These are phyloP conservation scores for Ascochyta rabiei DNA, from an alignment of 2,329 filamentous ascomycete genomes.

Conservation along the genomic window DNA sequence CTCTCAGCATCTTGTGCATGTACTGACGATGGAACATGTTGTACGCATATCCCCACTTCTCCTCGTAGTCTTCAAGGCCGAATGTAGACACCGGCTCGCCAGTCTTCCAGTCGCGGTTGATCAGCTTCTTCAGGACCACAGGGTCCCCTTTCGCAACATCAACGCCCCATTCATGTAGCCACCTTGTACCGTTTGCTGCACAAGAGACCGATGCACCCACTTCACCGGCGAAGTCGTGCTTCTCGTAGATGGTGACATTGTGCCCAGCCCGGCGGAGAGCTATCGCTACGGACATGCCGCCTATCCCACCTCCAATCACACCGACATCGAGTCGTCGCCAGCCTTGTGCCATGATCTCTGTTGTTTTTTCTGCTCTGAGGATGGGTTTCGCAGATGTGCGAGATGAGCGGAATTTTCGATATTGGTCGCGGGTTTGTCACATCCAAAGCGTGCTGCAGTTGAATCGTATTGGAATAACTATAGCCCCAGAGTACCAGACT, in stretches of 20 bases:
- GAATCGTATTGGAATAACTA: neutral
- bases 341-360: conserved; percentile 11
- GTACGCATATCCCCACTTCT: conserved; percentile 66
- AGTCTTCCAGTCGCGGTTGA: conserved; percentile 73
- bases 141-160: conserved; percentile 69
- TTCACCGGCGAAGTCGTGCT: conserved; percentile 69
- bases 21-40: conserved; percentile 74
- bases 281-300: conserved; percentile 59
- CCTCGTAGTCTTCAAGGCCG: conserved; percentile 67
- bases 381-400: neutral
- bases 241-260: conserved; percentile 68
- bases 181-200: conserved; percentile 72
- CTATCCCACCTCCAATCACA: conserved; percentile 60
- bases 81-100: conserved; percentile 70
- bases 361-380: neutral
- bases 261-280: conserved; percentile 61
- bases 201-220: conserved; percentile 61
- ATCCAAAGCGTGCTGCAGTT: neutral
- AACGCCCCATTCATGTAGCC: conserved; percentile 72
- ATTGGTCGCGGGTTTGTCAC: neutral
- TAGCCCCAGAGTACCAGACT: neutral
- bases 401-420: neutral
- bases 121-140: conserved; percentile 68
- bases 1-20: conserved; percentile 71
- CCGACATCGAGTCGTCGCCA: conserved; percentile 44